Base-by-base conservation (phyloP, 2,329 filamentous ascomycete genomes). In the Cephalotrichum gorgonifer region DNA sequence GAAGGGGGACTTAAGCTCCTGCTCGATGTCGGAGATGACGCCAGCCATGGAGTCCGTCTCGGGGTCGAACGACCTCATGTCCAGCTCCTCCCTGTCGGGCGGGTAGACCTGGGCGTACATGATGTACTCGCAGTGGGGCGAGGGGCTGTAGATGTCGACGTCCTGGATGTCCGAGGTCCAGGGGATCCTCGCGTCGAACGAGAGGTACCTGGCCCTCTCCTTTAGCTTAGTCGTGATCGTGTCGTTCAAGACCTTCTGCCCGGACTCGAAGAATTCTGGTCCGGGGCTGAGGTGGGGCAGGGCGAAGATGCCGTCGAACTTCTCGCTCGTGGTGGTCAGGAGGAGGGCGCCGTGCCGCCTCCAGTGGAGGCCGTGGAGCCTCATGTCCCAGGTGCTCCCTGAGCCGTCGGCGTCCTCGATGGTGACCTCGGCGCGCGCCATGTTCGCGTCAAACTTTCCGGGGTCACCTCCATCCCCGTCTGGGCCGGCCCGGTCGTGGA, bases 301-400 rank as follows among this genome's bases (percentile, higher is more conserved):
- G 2, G 83, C 86, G 62, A 95, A 95, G 50, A 97, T 83, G 41
- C 93, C 90, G n/a, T 85, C 81, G 59, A 93, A 93, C 69, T 95
- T 96, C 60, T 95, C 86, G 64, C 89, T 96, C 44, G 89, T 91
- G 1, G 91, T 96, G 2, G 85, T 87, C 61, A 97, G 70, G 31
- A 97, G 70, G 45, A 93, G 79, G 14, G 81, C 78, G 2, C 93
- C 93, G 53, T 85, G 79, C n/a, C 78, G 75, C 33, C 85, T 82
- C 73, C 89, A 94, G 68, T 97, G 91, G 4, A 94, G 76, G 3
- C 93, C 93, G 64, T 88, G 83, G 45, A 95, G 68, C 47, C 79
- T 75, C 67, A 94, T 81, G 56, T 90, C 84, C 81, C 86, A 90
- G 55, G 80, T 86, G 59, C 83, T 83, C 5, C 85, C 85, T 52